Evolutionary conservation across 495 filamentous ascomycete genomes (phyloP).

Genomic region (Xylaria acuta): DNA sequence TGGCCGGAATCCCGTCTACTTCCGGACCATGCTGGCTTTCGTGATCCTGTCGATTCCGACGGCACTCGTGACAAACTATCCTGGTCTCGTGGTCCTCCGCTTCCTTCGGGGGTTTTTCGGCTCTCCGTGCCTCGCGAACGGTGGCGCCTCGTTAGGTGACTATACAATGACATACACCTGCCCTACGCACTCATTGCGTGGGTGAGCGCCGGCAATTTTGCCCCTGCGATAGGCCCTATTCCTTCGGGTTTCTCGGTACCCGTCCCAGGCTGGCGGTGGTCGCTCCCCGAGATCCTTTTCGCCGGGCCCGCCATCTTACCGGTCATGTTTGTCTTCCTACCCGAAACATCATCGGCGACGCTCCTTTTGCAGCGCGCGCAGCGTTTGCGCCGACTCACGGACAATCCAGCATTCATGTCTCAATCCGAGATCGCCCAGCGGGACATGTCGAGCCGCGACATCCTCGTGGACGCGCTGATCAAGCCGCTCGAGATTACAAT

Average conservation of each 20-base stretch:
- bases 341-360: conserved; percentile 55
- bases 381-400: conserved; percentile 54
- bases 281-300: conserved; percentile 62
- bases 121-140: conserved; percentile 76
- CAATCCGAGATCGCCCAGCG: conserved; percentile 62
- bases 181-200: conserved; percentile 76
- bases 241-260: conserved; percentile 69
- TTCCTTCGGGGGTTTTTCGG: conserved; percentile 80
- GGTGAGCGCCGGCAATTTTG: conserved; percentile 50
- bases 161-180: conserved; percentile 72
- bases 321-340: conserved; percentile 53
- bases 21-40: conserved; percentile 72
- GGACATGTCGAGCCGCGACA: conserved; percentile 50
- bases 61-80: conserved; percentile 73
- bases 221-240: conserved; percentile 65
- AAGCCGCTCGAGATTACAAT: conserved; percentile 68
- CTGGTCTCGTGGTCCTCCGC: conserved; percentile 73
- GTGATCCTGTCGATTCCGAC: conserved; percentile 77
- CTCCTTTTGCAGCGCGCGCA: conserved; percentile 50
- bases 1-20: conserved; percentile 70
- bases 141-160: conserved; percentile 80
- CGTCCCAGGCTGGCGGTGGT: conserved; percentile 63
- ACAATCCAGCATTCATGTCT: conserved; percentile 50
- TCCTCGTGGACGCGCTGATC: conserved; percentile 65
- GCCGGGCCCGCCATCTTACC: conserved; percentile 53